A percentile compares a stretch with the other conserved stretches of the same genome.
These are phyloP conservation scores for Clarireedia homoeocarpa DNA, from an alignment of 2,329 filamentous ascomycete species.

Conservation along the genomic window DNA sequence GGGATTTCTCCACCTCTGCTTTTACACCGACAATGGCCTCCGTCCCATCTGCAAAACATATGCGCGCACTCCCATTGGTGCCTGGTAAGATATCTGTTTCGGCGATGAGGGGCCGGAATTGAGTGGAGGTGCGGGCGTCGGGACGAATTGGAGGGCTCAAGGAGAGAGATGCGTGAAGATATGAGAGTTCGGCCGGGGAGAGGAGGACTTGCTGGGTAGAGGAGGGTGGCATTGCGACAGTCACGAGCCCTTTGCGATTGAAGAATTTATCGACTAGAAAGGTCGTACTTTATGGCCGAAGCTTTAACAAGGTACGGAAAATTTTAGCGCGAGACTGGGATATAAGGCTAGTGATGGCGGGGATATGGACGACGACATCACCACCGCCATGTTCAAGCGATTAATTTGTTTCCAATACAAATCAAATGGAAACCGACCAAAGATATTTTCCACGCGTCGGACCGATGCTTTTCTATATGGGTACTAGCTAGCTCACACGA, in stretches of 20 bases:
- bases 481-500: too few relatives aligned
- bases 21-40: slow-evolving; percentile 96
- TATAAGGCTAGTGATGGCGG: slow-evolving; percentile 3
- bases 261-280: not conserved
- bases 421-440: too few relatives aligned
- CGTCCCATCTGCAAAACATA: slow-evolving; percentile 91
- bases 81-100: slow-evolving; percentile 85
- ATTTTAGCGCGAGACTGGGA: slow-evolving; percentile 14
- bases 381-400: too few relatives aligned
- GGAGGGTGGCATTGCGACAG: slow-evolving; percentile 42
- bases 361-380: not conserved
- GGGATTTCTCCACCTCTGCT: slow-evolving; percentile 79
- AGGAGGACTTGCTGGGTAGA: slow-evolving; percentile 61
- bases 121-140: slow-evolving; percentile 71
- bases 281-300: not conserved
- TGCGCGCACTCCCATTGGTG: slow-evolving; percentile 84
- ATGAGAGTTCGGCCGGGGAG: slow-evolving; percentile 92
- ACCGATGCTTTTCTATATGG: not conserved
- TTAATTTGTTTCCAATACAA: too few relatives aligned
- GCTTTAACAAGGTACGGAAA: not conserved
- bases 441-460: not conserved
- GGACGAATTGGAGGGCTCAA: slow-evolving; percentile 79
- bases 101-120: slow-evolving; percentile 85
- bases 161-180: slow-evolving; percentile 80
- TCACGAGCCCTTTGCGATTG: not conserved